Evolutionary conservation across 1,139 yeast genomes (phyloP), one percentile per base, ranked within the genome.

Genomic region (Eremothecium cymbalariae): DNA sequence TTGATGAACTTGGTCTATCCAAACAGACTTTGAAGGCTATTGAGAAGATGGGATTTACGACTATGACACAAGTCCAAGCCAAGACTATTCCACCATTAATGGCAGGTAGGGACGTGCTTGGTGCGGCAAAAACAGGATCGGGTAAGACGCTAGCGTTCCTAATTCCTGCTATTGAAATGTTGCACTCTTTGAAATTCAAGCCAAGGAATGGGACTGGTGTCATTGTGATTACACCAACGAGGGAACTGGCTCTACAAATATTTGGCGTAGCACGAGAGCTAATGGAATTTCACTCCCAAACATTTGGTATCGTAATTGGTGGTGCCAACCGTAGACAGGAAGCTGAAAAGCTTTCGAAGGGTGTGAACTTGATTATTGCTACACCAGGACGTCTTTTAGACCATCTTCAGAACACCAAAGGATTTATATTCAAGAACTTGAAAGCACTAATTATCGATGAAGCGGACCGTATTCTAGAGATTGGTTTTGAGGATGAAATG

Each of bases 401-500:
- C 69, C 99, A 90, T 65, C 70, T 90, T 55, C 97, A 90, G 61
- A 90, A 90, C 60, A 88, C 98, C 4, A 75, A 72, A 48, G 98
- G 97, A 2, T 90, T 90, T 58, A 83, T 88, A 4, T 90, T 84
- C 70, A 84, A 86, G 67, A 90, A 90, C 63, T 70, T 93, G 62
- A 88, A 88, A 63, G 94, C 97, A 2, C 70, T 90, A 45, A 75
- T 90, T 36, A 88, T 90, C 50, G 99, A 90, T 60, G 99, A 90
- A 63, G 96, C 96, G 28, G 99, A 90, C 61, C 75, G 98, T 62
- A 90, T 90, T 48, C 68, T 90, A 56, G 97, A 90, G 63, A 86
- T 86, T 55, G 98, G 98, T 44, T 90, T 90, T 63, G 97, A 90
- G 66, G 97, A 90, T 48, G 97, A 90, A 67, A 90, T 90, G 97